These are phyloP conservation scores for Manihot esculenta DNA, from an alignment of 441 rosid species.

Conservation along the genomic window DNA sequence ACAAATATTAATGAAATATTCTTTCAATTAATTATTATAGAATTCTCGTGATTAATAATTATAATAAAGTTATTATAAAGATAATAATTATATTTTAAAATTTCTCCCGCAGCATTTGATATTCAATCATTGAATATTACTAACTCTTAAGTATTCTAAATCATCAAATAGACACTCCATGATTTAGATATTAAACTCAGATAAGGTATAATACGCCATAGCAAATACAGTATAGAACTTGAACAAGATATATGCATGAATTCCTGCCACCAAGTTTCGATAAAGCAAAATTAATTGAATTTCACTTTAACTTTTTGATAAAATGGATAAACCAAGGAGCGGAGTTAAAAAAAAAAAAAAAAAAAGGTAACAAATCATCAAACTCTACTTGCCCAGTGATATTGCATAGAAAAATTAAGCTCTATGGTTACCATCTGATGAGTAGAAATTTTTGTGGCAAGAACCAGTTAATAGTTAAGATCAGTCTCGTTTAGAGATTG, in stretches of 20 bases:
- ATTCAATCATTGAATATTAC: too few relatives aligned
- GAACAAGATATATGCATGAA: neutral
- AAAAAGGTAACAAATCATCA: constrained; percentile 20
- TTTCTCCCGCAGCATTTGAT: too few relatives aligned
- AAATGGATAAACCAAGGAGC: constrained; percentile 16
- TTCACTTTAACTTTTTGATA: constrained; percentile 9
- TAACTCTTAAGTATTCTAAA: too few relatives aligned
- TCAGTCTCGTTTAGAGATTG: constrained; percentile 43
- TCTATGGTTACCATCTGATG: constrained; percentile 18
- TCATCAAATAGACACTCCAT: too few relatives aligned
- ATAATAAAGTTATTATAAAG: too few relatives aligned
- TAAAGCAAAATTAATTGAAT: constrained; percentile 1
- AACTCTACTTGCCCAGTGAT: constrained; percentile 29
- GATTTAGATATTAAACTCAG: too few relatives aligned
- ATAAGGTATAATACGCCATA: too few relatives aligned
- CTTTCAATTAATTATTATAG: too few relatives aligned
- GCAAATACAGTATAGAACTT: neutral
- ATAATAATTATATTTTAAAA: too few relatives aligned
- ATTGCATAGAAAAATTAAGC: constrained; percentile 27
- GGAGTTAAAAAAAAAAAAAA: neutral
- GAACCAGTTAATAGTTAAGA: constrained; percentile 18
- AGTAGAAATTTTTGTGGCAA: constrained; percentile 20
- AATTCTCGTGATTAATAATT: too few relatives aligned
- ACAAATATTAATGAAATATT: too few relatives aligned
- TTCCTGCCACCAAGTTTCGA: neutral